These are phyloP conservation scores for Clavispora vitiphila DNA, from an alignment of 805 yeast genomes.

Conservation along the genomic window DNA sequence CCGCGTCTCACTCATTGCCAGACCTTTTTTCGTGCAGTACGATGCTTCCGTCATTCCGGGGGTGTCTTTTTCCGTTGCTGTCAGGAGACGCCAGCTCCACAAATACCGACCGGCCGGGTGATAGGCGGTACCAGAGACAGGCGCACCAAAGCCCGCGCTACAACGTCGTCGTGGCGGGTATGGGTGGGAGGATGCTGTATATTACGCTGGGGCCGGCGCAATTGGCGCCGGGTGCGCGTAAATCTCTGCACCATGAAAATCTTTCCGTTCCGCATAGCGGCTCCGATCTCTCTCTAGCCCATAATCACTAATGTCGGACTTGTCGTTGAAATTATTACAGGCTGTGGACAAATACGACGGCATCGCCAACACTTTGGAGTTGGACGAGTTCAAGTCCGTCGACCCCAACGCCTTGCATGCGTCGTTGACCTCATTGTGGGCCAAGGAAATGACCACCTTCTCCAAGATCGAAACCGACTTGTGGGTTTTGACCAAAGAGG, in stretches of 20 bases:
- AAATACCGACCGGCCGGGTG: too few species aligned
- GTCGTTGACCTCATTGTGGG: conserved; percentile 81
- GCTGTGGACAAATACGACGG: conserved; percentile 52
- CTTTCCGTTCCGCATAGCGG: conserved; percentile 5
- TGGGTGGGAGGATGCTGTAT: neutral
- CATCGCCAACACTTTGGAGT: conserved; percentile 63
- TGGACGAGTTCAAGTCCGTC: conserved; percentile 53
- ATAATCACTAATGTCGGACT: conserved; percentile 50
- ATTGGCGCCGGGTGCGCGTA: conserved; percentile 7
- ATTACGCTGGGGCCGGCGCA: neutral
- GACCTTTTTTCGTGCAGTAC: too few species aligned
- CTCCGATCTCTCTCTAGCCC: neutral
- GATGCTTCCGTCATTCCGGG: too few species aligned
- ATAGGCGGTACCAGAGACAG: too few species aligned
- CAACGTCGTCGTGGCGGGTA: neutral
- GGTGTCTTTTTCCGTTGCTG: too few species aligned
- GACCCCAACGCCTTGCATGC: conserved; percentile 67
- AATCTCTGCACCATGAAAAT: conserved; percentile 10
- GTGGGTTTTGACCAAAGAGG: conserved; percentile 78
- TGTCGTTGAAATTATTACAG: conserved; percentile 60
- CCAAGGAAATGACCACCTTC: conserved; percentile 75
- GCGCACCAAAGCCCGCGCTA: too few species aligned
- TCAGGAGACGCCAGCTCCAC: too few species aligned
- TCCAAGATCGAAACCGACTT: conserved; percentile 67
- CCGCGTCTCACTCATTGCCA: too few species aligned